These are phyloP conservation scores for Psilocybe subaeruginosa DNA, from an alignment of 768 basidiomycete genomes.

Conservation along the genomic window DNA sequence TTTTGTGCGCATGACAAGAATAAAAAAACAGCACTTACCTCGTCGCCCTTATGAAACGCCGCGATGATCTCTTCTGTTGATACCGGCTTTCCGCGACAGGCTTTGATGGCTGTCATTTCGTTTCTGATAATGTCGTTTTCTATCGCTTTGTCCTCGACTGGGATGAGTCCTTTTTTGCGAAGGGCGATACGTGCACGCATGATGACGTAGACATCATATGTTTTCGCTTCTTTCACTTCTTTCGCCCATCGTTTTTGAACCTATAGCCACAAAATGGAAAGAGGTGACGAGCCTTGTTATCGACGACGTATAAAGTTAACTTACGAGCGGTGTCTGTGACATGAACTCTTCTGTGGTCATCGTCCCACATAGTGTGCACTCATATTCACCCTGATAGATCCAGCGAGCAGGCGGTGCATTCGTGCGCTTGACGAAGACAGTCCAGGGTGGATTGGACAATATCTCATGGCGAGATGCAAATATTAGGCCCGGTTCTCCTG, in stretches of 20 bases:
- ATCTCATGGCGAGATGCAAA: constrained; percentile 25
- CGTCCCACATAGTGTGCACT: constrained; percentile 20
- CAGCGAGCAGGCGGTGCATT: constrained; percentile 12
- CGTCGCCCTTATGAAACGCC: constrained; percentile 31
- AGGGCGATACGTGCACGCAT: constrained; percentile 30
- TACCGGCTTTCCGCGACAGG: background rate
- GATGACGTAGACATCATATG: constrained; percentile 20
- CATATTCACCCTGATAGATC: constrained; percentile 30
- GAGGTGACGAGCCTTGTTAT: too few species aligned
- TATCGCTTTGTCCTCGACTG: background rate
- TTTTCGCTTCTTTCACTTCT: constrained; percentile 8
- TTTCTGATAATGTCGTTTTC: background rate
- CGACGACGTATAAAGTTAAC: background rate
- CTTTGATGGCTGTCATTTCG: constrained; percentile 10
- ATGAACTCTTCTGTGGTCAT: constrained; percentile 22
- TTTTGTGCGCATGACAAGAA: too few species aligned
- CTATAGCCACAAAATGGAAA: background rate
- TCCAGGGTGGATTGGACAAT: constrained; percentile 18
- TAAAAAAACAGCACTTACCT: constrained; percentile 18
- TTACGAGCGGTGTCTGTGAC: constrained; percentile 14
- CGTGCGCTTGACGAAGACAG: constrained; percentile 19
- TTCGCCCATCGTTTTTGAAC: constrained; percentile 22
- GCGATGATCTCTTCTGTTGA: constrained; percentile 17
- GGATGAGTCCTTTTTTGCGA: constrained; percentile 18
- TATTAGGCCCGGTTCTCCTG: constrained; percentile 28